Conservation (phyloP, 2,329 filamentous ascomycete genomes). For the Cladobotryum protrusum region DNA sequence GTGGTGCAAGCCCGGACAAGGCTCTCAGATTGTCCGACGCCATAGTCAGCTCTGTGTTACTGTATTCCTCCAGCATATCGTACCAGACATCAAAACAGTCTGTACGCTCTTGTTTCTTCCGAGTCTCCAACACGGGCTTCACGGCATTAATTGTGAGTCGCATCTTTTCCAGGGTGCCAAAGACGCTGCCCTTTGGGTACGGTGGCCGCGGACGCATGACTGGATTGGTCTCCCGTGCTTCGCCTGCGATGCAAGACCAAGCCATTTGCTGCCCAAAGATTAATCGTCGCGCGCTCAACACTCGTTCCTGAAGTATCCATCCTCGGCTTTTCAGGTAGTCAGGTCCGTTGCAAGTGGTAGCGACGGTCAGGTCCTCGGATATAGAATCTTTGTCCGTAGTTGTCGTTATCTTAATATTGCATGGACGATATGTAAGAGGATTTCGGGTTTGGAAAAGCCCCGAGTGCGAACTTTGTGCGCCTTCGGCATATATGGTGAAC, state of each 20-base stretch:
- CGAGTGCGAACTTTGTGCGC: slow-evolving; percentile 8
- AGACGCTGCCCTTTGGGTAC: neutral
- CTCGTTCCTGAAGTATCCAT: slow-evolving; percentile 8
- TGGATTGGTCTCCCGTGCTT: slow-evolving; percentile 11
- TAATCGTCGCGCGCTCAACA: slow-evolving; percentile 2
- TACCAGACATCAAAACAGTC: slow-evolving; percentile 12
- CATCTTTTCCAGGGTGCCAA: neutral
- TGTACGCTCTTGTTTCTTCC: neutral
- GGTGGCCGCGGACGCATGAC: neutral
- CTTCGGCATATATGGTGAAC: slow-evolving; percentile 14
- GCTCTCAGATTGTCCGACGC: slow-evolving; percentile 11
- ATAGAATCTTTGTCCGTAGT: neutral
- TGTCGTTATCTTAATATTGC: slow-evolving; percentile 3
- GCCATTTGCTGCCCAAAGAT: slow-evolving; percentile 13
- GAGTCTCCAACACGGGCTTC: neutral
- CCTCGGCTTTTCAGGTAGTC: slow-evolving; percentile 12
- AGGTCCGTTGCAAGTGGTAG: slow-evolving; percentile 6
- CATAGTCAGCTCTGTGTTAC: slow-evolving; percentile 5
- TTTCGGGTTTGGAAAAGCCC: slow-evolving; percentile 10
- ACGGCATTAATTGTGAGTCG: neutral
- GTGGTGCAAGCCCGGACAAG: neutral
- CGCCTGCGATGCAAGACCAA: slow-evolving; percentile 11
- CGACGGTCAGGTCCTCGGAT: slow-evolving; percentile 5
- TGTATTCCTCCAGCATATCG: slow-evolving; percentile 10
- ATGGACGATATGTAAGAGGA: slow-evolving; percentile 8